Evolutionary conservation across 371 early-diverging fungal genomes (phyloP), one percentile per base, ranked within the genome.

Genomic region (Rhizomucor miehei): DNA sequence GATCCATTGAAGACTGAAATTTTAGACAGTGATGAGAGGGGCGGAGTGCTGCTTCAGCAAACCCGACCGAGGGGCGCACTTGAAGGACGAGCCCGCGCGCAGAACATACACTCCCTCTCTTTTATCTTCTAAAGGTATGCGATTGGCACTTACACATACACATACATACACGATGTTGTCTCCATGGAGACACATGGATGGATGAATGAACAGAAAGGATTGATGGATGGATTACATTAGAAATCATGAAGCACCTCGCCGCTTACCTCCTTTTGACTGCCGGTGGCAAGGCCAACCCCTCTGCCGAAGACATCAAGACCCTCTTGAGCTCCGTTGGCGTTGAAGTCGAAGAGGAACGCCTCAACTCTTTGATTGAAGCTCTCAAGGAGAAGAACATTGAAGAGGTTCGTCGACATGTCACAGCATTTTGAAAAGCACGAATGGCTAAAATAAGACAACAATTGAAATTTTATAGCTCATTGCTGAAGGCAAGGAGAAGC

Each of bases 261-360:
- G 97, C 98, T 69, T 97, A 94, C 89, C 86, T 98, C 73, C 91
- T 98, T 70, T 89, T 94, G 72, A 77, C 82, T 69, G 87, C 89
- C 77, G 95, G 91, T 78, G 93, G 92, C 64, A 91, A 93, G 73
- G 81, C 83, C 70, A 60, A 84, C 69, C 95, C 97, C 68, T 68
- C 90, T 67, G 89, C 87, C 64, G 79, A 66, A 44, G 88, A 91
- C 66, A 82, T 98, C 88, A 83, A 82, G 76, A 69, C 76, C 65
- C 85, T 98, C 69, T 89, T 98, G 67, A 67, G 84, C 54, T 82
- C 97, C 71, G 98, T 93, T 71, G 98, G 98, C 72, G 82, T 92
- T 59, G 96, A 98, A 63, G 85, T 85, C 57, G 97, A 98, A 62
- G 65, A 68, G 37, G 90, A 79, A 57, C 90, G 92, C 66, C 56